These are phyloP conservation scores for Tetragonia tetragonoides DNA, from an alignment of 148 eudicot genomes.

Conservation along the genomic window DNA sequence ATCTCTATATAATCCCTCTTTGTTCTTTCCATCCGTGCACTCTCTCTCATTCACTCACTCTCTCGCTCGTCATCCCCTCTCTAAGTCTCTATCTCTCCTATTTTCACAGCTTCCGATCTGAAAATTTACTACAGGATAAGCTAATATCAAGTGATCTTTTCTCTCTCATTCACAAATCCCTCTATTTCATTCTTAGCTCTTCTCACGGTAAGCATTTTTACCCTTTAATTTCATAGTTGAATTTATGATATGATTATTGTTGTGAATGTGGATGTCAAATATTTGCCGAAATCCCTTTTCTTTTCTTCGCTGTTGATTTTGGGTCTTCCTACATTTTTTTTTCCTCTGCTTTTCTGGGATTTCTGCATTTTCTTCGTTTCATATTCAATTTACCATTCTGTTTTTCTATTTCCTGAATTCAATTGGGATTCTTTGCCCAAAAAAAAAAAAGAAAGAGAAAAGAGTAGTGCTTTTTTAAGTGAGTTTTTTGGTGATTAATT, in stretches of 20 bases:
- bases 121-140: slow-evolving; percentile 14
- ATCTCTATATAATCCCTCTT: slow-evolving; percentile 30
- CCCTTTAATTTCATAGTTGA: not conserved
- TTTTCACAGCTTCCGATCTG: not conserved
- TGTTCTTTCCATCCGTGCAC: not conserved
- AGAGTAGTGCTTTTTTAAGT: too few relatives aligned
- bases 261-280: too few relatives aligned
- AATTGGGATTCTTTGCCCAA: too few relatives aligned
- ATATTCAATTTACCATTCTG: not conserved
- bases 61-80: not conserved
- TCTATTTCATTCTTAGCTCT: not conserved
- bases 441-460: too few relatives aligned
- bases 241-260: not conserved
- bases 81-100: not conserved
- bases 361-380: not conserved
- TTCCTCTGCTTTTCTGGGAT: too few relatives aligned
- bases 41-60: slow-evolving; percentile 10
- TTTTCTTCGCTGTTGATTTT: too few relatives aligned
- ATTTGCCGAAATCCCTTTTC: too few relatives aligned
- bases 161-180: not conserved
- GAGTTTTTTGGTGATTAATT: too few relatives aligned
- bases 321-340: too few relatives aligned
- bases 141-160: not conserved
- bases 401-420: not conserved
- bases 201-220: not conserved